Evolutionary conservation across 345 rosid species (phyloP), one percentile per base, ranked within the genome.

Genomic region (Acer yangbiense): DNA sequence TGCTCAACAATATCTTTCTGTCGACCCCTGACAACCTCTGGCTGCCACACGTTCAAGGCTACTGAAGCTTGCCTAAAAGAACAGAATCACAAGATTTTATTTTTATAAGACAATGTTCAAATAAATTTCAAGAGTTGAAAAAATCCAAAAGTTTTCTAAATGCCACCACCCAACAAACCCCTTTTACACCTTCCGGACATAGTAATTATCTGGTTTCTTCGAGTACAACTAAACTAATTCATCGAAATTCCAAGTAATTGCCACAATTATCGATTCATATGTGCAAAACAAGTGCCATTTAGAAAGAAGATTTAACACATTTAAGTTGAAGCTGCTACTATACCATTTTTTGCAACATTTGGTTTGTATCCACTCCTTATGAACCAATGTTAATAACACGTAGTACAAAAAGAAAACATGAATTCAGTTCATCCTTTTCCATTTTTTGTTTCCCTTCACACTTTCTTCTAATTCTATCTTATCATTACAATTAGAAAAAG

Each of bases 41-140:
- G 98, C 78, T 94, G 99, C 98, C 99, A 96, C 44, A 96, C 98
- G 21, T 92, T 91, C 91, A 94, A 68, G 65, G 99, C 99, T 75
- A 92, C 95, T 0, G 94, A 87, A 35, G 98, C 97, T 89, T 90
- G 97, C 91, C 99, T 94, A 78, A 79, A 79, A 77, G 57, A 79
- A 74, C n/a, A 23, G 65, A 80, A 62, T 54, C 54, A 48, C 52
- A 52, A 12, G 4, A 65, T 8, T 21, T 23, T 6, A 78, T 29
- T 71, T 54, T 46, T 9, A 41, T 1, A 29, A 9, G n/a, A 17
- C 25, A 4, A 14, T 4, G 17, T 21, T 41, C 57, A 72, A 54
- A 21, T 20, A 13, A 3, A 73, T 39, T 17, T 6, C 25, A 48
- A 74, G 20, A 0, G 20, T 0, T 64, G 39, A 17, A 3, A 61